Conservation (phyloP, 139 green algal genomes). For the Tetraselmis striata region DNA sequence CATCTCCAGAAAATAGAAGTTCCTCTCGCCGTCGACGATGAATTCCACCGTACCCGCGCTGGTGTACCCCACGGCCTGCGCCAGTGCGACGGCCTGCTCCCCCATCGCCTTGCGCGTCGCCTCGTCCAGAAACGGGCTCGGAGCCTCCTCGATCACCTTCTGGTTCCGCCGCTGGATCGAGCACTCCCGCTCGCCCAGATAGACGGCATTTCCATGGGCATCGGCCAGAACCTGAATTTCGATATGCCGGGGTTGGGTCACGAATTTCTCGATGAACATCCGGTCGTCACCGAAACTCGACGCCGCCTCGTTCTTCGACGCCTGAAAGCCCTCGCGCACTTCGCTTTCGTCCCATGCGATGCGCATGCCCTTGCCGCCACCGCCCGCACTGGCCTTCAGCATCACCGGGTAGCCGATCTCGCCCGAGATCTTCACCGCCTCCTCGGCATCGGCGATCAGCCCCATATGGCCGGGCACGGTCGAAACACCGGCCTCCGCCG, state of each 20-base stretch:
- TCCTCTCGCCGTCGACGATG: constrained; percentile 26
- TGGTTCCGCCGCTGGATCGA: constrained; percentile 49
- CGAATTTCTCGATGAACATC: constrained; percentile 22
- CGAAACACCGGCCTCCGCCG: constrained; percentile 19
- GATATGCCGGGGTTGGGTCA: constrained; percentile 24
- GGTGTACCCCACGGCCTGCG: constrained; percentile 44
- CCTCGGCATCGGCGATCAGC: constrained; percentile 16
- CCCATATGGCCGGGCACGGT: constrained; percentile 34
- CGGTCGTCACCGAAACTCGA: constrained; percentile 10
- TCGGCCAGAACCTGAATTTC: constrained; percentile 10
- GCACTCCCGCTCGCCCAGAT: constrained; percentile 41
- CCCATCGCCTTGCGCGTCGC: constrained; percentile 44
- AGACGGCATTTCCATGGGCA: constrained; percentile 19
- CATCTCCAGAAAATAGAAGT: constrained; percentile 50
- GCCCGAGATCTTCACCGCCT: constrained; percentile 17
- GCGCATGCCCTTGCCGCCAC: constrained; percentile 50
- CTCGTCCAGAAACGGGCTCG: constrained; percentile 21
- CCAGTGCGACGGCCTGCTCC: constrained; percentile 50
- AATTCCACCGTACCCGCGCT: constrained; percentile 44
- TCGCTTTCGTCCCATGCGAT: constrained; percentile 40
- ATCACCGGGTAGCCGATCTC: constrained; percentile 51
- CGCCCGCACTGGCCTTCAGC: constrained; percentile 44
- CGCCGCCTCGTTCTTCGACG: constrained; percentile 13
- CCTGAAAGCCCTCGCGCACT: constrained; percentile 25
- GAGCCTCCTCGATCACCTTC: constrained; percentile 55